phyloP scores from a whole-genome alignment of 306 rosid genomes.

The Cicer judaicum region DNA sequence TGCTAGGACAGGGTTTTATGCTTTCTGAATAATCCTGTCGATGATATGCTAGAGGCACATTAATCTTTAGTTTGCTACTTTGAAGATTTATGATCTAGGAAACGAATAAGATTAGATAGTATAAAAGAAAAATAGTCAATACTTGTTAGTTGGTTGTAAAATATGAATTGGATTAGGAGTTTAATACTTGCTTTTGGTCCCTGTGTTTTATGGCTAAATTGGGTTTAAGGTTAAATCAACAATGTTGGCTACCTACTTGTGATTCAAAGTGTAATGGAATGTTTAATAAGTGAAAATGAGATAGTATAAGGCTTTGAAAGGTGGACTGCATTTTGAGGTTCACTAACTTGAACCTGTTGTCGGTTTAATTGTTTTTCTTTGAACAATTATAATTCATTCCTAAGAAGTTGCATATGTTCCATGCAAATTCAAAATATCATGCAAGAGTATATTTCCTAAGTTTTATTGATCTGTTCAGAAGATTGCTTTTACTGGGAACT shows the following conservation, averaged over 20 bases:
- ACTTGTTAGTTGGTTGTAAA: not conserved
- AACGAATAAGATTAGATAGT: not conserved
- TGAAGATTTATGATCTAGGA: not conserved
- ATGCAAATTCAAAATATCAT: not conserved
- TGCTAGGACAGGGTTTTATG: not conserved
- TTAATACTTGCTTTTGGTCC: not conserved
- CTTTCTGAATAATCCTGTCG: not conserved
- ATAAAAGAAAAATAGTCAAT: not conserved
- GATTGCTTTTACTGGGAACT: not conserved
- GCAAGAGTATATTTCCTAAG: not conserved
- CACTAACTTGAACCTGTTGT: not conserved
- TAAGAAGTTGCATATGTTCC: not conserved
- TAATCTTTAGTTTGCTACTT: not conserved
- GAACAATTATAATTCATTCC: not conserved
- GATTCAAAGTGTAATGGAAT: not conserved
- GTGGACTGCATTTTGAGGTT: not conserved
- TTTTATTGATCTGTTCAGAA: conserved; percentile 19
- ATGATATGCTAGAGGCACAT: not conserved
- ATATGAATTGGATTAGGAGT: conserved; percentile 3
- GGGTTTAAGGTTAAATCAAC: not conserved
- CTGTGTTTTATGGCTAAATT: not conserved
- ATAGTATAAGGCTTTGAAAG: not conserved
- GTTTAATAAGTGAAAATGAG: not conserved
- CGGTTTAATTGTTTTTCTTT: not conserved
- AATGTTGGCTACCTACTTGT: not conserved